Conservation (phyloP, 164 flowering plant genomes). For the Magnolia kwangsiensis region DNA sequence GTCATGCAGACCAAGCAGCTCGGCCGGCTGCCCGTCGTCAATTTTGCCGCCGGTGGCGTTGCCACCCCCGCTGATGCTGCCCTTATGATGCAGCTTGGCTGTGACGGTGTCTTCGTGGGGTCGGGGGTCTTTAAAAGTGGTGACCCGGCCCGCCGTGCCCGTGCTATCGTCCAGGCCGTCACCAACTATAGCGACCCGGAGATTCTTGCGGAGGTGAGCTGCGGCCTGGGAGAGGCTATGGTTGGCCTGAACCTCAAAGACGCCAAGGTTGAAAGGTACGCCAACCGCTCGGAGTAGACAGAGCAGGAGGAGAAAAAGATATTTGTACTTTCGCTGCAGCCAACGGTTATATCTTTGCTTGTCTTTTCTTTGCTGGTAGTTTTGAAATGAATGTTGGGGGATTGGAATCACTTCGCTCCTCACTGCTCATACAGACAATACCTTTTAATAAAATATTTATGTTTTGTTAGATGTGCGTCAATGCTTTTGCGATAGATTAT, state of each 20-base stretch:
- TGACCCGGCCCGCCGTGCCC: constrained; percentile 44
- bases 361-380: no score
- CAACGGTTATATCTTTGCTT: no score
- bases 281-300: constrained; percentile 19
- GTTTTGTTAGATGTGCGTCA: no score
- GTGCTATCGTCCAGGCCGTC: constrained; percentile 64
- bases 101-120: constrained; percentile 69
- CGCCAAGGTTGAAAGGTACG: constrained; percentile 32
- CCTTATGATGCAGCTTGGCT: constrained; percentile 76
- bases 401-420: no score
- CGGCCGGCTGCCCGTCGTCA: constrained; percentile 68
- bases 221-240: constrained; percentile 42
- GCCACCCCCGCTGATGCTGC: constrained; percentile 78
- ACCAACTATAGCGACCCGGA: constrained; percentile 60
- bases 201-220: constrained; percentile 42
- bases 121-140: constrained; percentile 39
- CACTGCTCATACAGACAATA: no score
- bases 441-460: no score
- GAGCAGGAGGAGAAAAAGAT: background rate
- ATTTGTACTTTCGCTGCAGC: no score
- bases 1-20: constrained; percentile 62
- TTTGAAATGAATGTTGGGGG: no score
- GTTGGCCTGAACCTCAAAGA: constrained; percentile 32
- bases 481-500: no score
- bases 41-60: constrained; percentile 71